Conservation (phyloP, 768 basidiomycete genomes). For the Cytidiella melzeri region DNA sequence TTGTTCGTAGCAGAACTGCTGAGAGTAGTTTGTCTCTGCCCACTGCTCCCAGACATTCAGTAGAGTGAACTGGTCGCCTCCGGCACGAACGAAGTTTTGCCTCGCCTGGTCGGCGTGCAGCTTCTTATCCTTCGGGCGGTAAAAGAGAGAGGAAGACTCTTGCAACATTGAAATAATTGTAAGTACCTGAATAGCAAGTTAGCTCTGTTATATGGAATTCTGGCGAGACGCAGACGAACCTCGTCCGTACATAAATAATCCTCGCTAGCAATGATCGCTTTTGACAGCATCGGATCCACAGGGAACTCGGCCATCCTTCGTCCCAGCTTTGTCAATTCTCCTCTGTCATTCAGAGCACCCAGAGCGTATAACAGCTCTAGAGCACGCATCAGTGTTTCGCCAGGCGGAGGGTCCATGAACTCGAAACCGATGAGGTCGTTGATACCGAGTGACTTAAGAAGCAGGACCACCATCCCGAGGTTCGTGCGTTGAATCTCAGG, state of each 20-base stretch:
- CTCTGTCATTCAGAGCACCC: slow-evolving; percentile 92
- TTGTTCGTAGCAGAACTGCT: slow-evolving; percentile 95
- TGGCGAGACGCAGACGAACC: slow-evolving; percentile 39
- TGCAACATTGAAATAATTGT: slow-evolving; percentile 98
- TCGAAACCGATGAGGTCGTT: slow-evolving; percentile 98
- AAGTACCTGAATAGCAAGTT: slow-evolving; percentile 69
- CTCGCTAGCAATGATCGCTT: slow-evolving; percentile 94
- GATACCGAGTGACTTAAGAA: slow-evolving; percentile 95
- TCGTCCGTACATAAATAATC: slow-evolving; percentile 93
- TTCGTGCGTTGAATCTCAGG: slow-evolving; percentile 99
- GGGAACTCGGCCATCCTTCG: slow-evolving; percentile 98
- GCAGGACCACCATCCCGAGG: slow-evolving; percentile 87
- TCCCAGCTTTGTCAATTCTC: slow-evolving; percentile 95
- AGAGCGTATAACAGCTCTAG: slow-evolving; percentile 92
- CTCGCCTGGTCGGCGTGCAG: slow-evolving; percentile 96
- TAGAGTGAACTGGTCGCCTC: slow-evolving; percentile 96
- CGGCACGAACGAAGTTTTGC: slow-evolving; percentile 92
- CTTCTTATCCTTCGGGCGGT: slow-evolving; percentile 97
- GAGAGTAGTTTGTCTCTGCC: slow-evolving; percentile 96
- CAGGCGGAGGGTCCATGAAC: slow-evolving; percentile 97
- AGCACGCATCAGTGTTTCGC: slow-evolving; percentile 94
- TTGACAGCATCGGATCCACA: slow-evolving; percentile 96
- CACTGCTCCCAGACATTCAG: slow-evolving; percentile 99
- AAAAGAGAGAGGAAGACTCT: slow-evolving; percentile 92
- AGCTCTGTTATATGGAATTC: background rate